Evolutionary conservation across 768 basidiomycete genomes (phyloP), one percentile per base, ranked within the genome.

Genomic region (Suillus alpinus): DNA sequence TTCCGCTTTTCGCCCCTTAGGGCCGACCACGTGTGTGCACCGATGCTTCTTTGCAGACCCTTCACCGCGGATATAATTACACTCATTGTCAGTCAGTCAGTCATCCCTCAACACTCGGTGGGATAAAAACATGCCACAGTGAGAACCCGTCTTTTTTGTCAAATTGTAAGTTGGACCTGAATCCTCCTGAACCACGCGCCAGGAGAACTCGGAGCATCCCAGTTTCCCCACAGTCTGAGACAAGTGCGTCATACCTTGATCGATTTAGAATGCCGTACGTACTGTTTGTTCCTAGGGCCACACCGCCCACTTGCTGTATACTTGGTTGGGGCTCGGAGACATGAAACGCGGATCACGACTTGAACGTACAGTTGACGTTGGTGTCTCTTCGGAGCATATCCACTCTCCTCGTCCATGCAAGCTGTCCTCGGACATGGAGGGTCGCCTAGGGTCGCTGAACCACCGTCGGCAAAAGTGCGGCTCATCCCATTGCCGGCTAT

Each of bases 51-150:
- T 18, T 2, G 8, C 36, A 20, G 2, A 26, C 14, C 23, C 36
- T 53, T 55, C n/a, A 55, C 53, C 53, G 53, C 53, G 53, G 53
- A 55, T 55, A 55, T 55, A 55, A 55, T 55, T 18, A 26, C 10
- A 55, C 23, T 53, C 52, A 52, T 37, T 13, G 23, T 23, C 36
- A 20, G 23, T 16, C 13, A 36, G 8, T 2, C 31, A 14, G 44
- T 32, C 16, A 12, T n/a, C 4, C 31, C 23, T 55, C 53, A 6
- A 39, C 36, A 55, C 53, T 39, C 37, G 23, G 53, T 39, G 53
- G 53, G 53, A 55, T 26, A 55, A 26, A 1, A 12, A 1, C 6
- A 55, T 55, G 10, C 53, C 36, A 50, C 29, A 26, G 53, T 55
- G 53, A 55, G 37, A 55, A 37, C 4, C 3, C 20, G 8, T n/a